phyloP scores from a whole-genome alignment of 495 filamentous ascomycete genomes.

The Annulohypoxylon moriforme region DNA sequence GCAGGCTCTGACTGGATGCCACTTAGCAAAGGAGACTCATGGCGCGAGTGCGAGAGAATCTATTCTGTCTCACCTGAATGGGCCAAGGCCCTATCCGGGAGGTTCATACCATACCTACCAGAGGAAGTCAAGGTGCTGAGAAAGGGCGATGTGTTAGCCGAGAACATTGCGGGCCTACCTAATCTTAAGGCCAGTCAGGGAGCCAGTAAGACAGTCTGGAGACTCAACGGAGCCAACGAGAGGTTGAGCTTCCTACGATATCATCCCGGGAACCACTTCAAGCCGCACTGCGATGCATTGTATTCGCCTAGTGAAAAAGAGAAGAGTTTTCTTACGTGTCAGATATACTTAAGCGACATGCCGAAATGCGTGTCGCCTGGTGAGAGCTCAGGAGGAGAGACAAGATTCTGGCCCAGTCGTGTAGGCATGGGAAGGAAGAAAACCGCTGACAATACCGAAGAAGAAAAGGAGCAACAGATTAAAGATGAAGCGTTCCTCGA shows the following conservation, averaged over 20 bases:
- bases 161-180: conserved; percentile 51
- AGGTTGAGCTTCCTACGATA: conserved; percentile 85
- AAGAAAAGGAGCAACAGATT: conserved; percentile 47
- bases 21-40: conserved; percentile 43
- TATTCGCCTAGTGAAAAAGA: conserved; percentile 69
- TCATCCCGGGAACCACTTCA: conserved; percentile 79
- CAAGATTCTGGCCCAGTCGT: conserved; percentile 62
- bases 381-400: conserved; percentile 51
- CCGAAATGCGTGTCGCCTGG: conserved; percentile 54
- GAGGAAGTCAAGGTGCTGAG: conserved; percentile 59
- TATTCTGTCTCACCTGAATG: conserved; percentile 68
- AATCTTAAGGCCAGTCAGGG: conserved; percentile 48
- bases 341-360: conserved; percentile 73
- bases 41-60: conserved; percentile 69
- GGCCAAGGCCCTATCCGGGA: conserved; percentile 72
- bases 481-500: conserved; percentile 78
- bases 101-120: conserved; percentile 73
- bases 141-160: conserved; percentile 63
- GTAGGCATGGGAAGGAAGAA: conserved; percentile 38
- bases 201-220: conserved; percentile 54
- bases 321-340: conserved; percentile 68
- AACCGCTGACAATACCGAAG: conserved; percentile 41
- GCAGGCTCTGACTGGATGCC: conserved; percentile 53
- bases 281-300: conserved; percentile 76
- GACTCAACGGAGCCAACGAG: conserved; percentile 75